Base-by-base conservation (phyloP, 1,284 basidiomycete species). In the Agroathelia rolfsii region DNA sequence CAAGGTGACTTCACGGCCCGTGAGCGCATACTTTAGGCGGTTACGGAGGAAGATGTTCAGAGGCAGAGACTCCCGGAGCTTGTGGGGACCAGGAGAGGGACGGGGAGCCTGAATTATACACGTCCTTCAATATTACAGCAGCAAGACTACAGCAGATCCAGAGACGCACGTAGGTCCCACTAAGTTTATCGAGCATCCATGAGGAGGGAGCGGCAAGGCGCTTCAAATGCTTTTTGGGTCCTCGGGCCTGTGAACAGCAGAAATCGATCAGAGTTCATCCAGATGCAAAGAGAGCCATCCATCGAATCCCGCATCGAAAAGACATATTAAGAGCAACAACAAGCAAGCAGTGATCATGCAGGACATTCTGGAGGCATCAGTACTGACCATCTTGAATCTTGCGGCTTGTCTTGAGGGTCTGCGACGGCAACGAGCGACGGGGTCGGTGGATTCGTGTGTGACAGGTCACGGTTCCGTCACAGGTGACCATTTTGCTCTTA, bases 111-210 rank as follows among this genome's bases (percentile, higher is more conserved):
- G 18, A 35, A 39, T 29, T 24, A 26, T 28, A 37, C 43, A 30
- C 35, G 26, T 35, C 25, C 35, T 28, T 13, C 5, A 24, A 24
- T 23, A 23, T 18, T 38, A 13, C 32, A 11, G 18, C 18, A 28
- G 28, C 13, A 30, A 34, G n/a, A n/a, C n/a, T n/a, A 36, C 10
- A 28, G 30, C 13, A 37, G 21, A 41, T 36, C 30, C 34, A n/a
- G n/a, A n/a, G n/a, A 70, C 88, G 62, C 66, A 90, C 87, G 61
- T 96, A 96, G 54, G 90, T 95, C 47, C 94, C 94, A 66, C 88
- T 85, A 56, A 98, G 69, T 71, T 98, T 98, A 76, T 97, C 92
- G 50, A 98, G 76, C 90, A 98, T 95, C 95, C 95, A 98, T 70
- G 89, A 87, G 40, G 89, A 94, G 47, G 95, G 95, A 50, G 95